Conservation (phyloP, 305 asterid species). For the Solanum aculeatissimum region DNA sequence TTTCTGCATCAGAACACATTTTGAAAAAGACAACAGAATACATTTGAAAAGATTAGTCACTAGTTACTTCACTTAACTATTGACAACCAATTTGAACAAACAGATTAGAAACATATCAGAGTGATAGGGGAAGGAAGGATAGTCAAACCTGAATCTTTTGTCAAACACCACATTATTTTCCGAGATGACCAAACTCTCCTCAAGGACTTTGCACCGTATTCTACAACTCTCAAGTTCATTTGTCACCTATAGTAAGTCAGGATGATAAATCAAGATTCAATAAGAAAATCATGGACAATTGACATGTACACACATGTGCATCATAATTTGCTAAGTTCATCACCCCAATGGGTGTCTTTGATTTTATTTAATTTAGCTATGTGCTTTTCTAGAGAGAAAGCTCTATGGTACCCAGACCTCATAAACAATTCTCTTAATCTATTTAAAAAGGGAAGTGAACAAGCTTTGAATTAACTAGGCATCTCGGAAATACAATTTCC, state of each 20-base stretch:
- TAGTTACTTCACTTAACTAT: background rate
- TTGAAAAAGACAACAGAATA: background rate
- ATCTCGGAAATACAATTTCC: background rate
- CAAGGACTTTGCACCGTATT: slow-evolving; percentile 34
- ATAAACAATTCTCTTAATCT: background rate
- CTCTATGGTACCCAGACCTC: background rate
- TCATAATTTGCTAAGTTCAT: background rate
- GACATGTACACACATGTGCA: background rate
- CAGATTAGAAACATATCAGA: background rate
- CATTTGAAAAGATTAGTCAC: background rate
- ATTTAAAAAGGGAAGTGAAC: background rate
- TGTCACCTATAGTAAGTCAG: slow-evolving; percentile 29
- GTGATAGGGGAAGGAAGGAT: background rate
- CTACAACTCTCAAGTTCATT: slow-evolving; percentile 45
- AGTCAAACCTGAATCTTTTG: slow-evolving; percentile 40
- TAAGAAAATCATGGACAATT: background rate
- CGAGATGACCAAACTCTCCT: slow-evolving; percentile 22
- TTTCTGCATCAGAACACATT: background rate
- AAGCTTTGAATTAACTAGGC: background rate
- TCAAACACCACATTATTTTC: slow-evolving; percentile 23
- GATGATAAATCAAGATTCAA: background rate
- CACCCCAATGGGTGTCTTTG: background rate
- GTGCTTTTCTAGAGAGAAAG: background rate
- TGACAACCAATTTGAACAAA: background rate
- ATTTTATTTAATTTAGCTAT: background rate